Conservation (phyloP, 352 stramenopile genomes). For the Phytophthora nicotianae region DNA sequence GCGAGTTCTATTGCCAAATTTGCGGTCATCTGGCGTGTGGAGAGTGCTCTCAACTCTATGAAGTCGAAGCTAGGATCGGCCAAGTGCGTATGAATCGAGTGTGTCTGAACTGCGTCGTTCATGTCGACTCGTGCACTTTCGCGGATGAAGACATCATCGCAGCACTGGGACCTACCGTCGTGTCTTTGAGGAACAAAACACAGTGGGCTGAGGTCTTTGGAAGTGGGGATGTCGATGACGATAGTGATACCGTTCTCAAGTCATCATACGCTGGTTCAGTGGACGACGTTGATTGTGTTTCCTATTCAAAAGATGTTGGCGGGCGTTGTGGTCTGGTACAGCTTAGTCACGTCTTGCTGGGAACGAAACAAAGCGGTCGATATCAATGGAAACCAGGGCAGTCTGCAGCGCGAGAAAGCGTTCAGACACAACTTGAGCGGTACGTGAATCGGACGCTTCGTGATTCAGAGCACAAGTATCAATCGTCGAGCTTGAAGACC, state of each 20-base stretch:
- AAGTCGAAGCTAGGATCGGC: slow-evolving; percentile 49
- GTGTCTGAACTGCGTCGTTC: slow-evolving; percentile 50
- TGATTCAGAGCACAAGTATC: slow-evolving; percentile 35
- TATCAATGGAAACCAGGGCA: neutral
- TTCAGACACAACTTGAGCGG: slow-evolving; percentile 34
- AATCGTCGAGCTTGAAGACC: slow-evolving; percentile 16
- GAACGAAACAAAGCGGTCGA: slow-evolving; percentile 2
- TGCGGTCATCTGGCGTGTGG: slow-evolving; percentile 49
- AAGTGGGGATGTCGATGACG: slow-evolving; percentile 9
- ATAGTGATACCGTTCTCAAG: neutral
- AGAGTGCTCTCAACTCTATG: slow-evolving; percentile 51
- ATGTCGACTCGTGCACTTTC: slow-evolving; percentile 52
- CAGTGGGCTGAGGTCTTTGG: slow-evolving; percentile 24
- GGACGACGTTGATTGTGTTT: neutral
- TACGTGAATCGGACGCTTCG: slow-evolving; percentile 41
- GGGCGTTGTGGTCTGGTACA: slow-evolving; percentile 35
- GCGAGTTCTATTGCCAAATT: slow-evolving; percentile 56
- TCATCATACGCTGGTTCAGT: neutral
- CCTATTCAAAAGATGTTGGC: slow-evolving; percentile 18
- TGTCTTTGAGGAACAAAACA: slow-evolving; percentile 32
- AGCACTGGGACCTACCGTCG: slow-evolving; percentile 44
- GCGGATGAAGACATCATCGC: slow-evolving; percentile 50
- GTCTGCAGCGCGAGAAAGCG: slow-evolving; percentile 12
- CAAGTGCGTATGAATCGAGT: slow-evolving; percentile 49
- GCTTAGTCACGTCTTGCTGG: slow-evolving; percentile 36